phyloP scores from a whole-genome alignment of 805 yeast genomes.

The Nakazawaea wickerhamii region DNA sequence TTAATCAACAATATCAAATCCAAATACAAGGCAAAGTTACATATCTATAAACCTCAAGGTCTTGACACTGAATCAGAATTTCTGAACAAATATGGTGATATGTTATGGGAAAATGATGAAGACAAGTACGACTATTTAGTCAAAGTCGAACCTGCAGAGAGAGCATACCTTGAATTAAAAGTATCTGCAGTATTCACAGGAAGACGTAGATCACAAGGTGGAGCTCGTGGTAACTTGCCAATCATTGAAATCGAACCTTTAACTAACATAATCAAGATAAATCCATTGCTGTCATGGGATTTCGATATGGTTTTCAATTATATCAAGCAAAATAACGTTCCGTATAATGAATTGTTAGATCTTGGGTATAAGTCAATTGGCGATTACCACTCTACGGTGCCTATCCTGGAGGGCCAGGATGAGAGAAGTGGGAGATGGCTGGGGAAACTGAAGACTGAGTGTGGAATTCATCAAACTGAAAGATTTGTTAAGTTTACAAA shows the following conservation, averaged over 20 bases:
- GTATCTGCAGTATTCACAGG: conserved; percentile 92
- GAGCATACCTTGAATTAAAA: conserved; percentile 69
- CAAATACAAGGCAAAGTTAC: conserved; percentile 55
- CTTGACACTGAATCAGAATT: conserved; percentile 58
- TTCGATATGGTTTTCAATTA: conserved; percentile 68
- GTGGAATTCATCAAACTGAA: conserved; percentile 86
- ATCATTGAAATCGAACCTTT: conserved; percentile 71
- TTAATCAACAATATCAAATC: conserved; percentile 54
- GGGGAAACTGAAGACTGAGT: conserved; percentile 87
- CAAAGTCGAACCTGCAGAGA: conserved; percentile 86
- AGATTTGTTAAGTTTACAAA: conserved; percentile 45
- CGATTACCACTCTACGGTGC: conserved; percentile 91
- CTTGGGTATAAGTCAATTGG: conserved; percentile 89
- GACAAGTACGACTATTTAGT: conserved; percentile 76
- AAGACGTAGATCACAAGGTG: conserved; percentile 86
- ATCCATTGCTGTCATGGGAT: conserved; percentile 82
- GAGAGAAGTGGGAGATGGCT: conserved; percentile 98
- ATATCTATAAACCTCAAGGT: conserved; percentile 63
- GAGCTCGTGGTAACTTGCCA: conserved; percentile 63
- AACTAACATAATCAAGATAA: conserved; percentile 74
- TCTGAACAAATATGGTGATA: conserved; percentile 60
- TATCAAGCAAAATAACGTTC: conserved; percentile 66
- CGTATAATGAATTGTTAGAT: conserved; percentile 79
- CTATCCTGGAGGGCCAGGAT: conserved; percentile 87
- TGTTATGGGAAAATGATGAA: conserved; percentile 81